These are phyloP conservation scores for Entomophthora muscae DNA, from an alignment of 371 early-diverging fungal genomes.

Conservation along the genomic window DNA sequence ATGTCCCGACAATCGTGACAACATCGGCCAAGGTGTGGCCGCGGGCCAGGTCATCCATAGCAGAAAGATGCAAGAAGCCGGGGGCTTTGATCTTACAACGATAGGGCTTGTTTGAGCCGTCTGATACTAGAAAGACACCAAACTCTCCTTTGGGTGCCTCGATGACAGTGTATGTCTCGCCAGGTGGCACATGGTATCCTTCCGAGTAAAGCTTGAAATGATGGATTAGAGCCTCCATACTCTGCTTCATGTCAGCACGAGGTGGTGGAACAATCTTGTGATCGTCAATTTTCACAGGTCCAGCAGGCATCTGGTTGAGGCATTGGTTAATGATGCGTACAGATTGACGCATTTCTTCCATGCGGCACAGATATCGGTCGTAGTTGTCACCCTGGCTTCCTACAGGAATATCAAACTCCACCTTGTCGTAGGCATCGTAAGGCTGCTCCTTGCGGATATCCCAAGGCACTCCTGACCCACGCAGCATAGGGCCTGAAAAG, in stretches of 20 bases:
- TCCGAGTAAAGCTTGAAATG: slow-evolving; percentile 97
- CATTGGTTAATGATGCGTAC: slow-evolving; percentile 89
- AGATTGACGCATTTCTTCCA: slow-evolving; percentile 96
- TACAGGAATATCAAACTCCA: slow-evolving; percentile 93
- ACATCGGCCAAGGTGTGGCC: slow-evolving; percentile 88
- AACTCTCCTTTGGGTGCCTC: slow-evolving; percentile 98
- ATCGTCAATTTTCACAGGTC: slow-evolving; percentile 90
- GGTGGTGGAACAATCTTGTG: slow-evolving; percentile 93
- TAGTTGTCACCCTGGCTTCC: slow-evolving; percentile 92
- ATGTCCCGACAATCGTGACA: slow-evolving; percentile 58
- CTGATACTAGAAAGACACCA: slow-evolving; percentile 37
- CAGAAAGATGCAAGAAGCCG: slow-evolving; percentile 87
- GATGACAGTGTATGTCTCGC: slow-evolving; percentile 92
- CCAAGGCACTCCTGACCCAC: slow-evolving; percentile 85
- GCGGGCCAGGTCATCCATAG: slow-evolving; percentile 73
- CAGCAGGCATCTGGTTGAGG: slow-evolving; percentile 86
- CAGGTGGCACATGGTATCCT: slow-evolving; percentile 89
- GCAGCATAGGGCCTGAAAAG: slow-evolving; percentile 88
- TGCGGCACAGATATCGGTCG: slow-evolving; percentile 88
- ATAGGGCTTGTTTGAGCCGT: slow-evolving; percentile 80
- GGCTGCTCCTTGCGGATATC: slow-evolving; percentile 88
- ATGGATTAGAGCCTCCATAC: slow-evolving; percentile 95
- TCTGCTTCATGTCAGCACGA: slow-evolving; percentile 89
- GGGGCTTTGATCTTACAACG: slow-evolving; percentile 96
- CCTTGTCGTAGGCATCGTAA: slow-evolving; percentile 85